Evolutionary conservation across 1,284 basidiomycete species (phyloP), one percentile per base, ranked within the genome.

Genomic region (Ganoderma multipileum): DNA sequence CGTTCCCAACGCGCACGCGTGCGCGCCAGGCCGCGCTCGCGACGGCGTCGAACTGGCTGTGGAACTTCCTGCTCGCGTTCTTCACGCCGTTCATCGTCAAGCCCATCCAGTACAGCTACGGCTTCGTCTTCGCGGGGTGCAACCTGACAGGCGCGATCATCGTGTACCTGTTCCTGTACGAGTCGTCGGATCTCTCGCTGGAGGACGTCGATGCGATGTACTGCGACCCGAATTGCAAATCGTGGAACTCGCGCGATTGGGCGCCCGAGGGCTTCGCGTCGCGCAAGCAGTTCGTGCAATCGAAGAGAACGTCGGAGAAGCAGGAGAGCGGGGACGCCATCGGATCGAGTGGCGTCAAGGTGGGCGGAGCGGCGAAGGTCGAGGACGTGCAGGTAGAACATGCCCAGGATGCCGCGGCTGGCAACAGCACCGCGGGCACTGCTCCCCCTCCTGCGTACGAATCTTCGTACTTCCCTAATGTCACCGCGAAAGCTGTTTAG

Each of bases 111-210:
- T 93, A 88, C 79, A 81, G 84, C 41, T 94, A 92, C 77, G 92
- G 93, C 2, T 94, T 90, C 77, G 84, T 94, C 59, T 73, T 67
- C 68, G 76, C 74, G 69, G 83, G 82, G 23, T 85, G 88, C 77
- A 91, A 91, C 76, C 79, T 91, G 2, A 75, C 84, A 14, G 90
- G 87, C 62, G 89, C 89, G 8, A 73, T 89, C 59, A 82, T 94
- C 70, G 92, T 93, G 7, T 93, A 84, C 78, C 84, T 93, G 76
- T 94, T 93, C 87, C 84, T 95, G 3, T 94, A 94, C 82, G 93
- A 94, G 76, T 89, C 89, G 16, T 86, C 88, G 8, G 86, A 89
- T 72, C 83, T 94, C 63, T 87, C 88, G 12, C 84, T 94, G 39
- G 93, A 94, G 80, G 84, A 81, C 69, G 90, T 94, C 61, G 89